Base-by-base conservation (phyloP, 805 yeast genomes). In the Barnettozyma vustinii region DNA sequence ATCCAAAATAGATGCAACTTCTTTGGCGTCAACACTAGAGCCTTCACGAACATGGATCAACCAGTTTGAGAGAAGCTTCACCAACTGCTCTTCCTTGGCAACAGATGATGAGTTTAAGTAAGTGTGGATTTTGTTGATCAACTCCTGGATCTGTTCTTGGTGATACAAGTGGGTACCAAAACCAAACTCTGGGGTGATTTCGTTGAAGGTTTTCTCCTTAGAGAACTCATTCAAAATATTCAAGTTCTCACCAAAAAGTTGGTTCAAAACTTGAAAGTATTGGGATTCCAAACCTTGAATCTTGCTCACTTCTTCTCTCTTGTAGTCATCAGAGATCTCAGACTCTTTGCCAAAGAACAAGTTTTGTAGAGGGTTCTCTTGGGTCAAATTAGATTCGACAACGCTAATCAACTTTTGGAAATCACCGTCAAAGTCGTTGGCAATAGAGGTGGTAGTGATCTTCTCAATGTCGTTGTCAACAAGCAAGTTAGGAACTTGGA, bases 171-270 rank as follows among this genome's bases (percentile, higher is more conserved):
- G 89, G 25, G 79, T 69, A 65, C 98, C 98, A 56, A 77, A 87
- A 9, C 97, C 96, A 61, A 72, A 91, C 67, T 90, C 97, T 21
- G 97, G 98, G 45, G 81, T 77, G 18, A 80, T 61, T 4, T 79
- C 78, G 45, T 71, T 69, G 40, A 73, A 69, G 44, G 62, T 57
- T 19, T 69, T 67, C 21, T 76, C 71, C 16, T 74, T 57, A 55
- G 67, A 44, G 44, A n/a, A 77, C 47, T 82, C 81, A 66, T 88
- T 84, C 63, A 86, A 71, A 35, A 90, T 67, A 46, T 76, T 71
- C 52, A 87, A 70, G 47, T 78, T 72, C 8, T 73, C 63, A 16
- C 74, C 67, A 61, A 81, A 83, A 8, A 87, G 73, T 66, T 90
- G 96, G 43, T 76, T 66, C 56, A 91, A 74, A 18, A 92, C 80